Percentiles rank a stretch among this genome's conserved stretches.
Conservation (phyloP, 2,329 filamentous ascomycete species). For the Ascocoryne sarcoides region DNA sequence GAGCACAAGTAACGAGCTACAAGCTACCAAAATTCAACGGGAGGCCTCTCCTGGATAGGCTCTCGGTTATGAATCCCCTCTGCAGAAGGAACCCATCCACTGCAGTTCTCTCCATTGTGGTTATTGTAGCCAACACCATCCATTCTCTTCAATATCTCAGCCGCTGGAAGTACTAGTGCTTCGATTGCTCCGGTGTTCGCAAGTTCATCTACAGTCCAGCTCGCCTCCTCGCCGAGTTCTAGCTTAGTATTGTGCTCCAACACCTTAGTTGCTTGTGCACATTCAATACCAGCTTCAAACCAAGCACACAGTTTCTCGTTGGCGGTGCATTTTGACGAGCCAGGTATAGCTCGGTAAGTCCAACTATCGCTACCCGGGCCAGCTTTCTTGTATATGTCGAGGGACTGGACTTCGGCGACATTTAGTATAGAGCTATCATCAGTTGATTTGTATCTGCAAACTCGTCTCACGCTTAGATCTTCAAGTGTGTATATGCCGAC, state of each 20-base stretch:
- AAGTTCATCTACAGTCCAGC: constrained; percentile 11
- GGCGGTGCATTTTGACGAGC: not conserved
- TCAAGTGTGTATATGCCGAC: not conserved
- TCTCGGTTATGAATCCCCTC: not conserved
- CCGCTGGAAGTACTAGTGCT: constrained; percentile 11
- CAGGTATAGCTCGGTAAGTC: not conserved
- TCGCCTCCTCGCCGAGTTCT: constrained; percentile 17
- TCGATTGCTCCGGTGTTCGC: constrained; percentile 3
- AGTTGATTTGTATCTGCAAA: constrained; percentile 3
- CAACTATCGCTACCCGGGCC: not conserved
- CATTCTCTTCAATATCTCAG: constrained; percentile 16
- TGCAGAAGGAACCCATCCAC: too few species aligned
- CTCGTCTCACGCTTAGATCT: constrained; percentile 7
- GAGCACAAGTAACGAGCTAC: too few species aligned
- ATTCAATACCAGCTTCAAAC: constrained; percentile 18
- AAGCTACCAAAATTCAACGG: too few species aligned
- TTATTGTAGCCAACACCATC: constrained; percentile 23
- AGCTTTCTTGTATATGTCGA: not conserved
- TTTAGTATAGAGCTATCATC: constrained; percentile 10
- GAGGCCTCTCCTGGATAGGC: too few species aligned
- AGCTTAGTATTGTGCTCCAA: constrained; percentile 14
- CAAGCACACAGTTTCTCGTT: constrained; percentile 8
- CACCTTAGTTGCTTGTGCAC: constrained; percentile 5
- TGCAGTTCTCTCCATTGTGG: constrained; percentile 8
- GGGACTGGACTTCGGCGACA: constrained; percentile 6